These are phyloP conservation scores for Heliocybe sulcata DNA, from an alignment of 1,284 basidiomycete species.

Conservation along the genomic window DNA sequence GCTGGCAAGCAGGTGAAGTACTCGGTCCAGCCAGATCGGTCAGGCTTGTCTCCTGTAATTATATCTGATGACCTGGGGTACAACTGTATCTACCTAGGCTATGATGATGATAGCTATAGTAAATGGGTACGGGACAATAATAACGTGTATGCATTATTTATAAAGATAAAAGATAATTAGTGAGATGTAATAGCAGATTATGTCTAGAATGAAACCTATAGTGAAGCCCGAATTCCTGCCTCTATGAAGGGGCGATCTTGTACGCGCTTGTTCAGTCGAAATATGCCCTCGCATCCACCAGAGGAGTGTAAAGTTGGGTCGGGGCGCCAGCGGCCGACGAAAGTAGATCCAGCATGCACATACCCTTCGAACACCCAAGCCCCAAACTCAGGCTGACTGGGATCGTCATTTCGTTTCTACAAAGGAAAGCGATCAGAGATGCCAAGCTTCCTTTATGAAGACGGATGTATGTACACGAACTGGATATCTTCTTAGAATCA, in stretches of 20 bases:
- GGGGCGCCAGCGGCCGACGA: conserved; percentile 32
- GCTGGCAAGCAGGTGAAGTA: no score
- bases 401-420: conserved; percentile 26
- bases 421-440: conserved; percentile 4
- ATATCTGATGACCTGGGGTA: no score
- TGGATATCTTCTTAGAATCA: conserved; percentile 34
- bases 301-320: neutral
- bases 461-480: conserved; percentile 21
- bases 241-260: neutral
- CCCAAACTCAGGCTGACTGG: conserved; percentile 18
- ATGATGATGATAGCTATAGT: no score
- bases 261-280: neutral
- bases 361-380: conserved; percentile 38
- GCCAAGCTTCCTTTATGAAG: conserved; percentile 5
- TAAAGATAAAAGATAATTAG: no score
- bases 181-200: no score
- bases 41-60: no score
- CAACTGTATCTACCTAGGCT: no score
- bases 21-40: no score
- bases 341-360: conserved; percentile 27
- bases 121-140: no score
- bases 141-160: no score
- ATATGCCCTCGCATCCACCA: neutral
- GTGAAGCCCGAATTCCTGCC: neutral
- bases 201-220: no score